Evolutionary conservation across 2,329 filamentous ascomycete genomes (phyloP), one percentile per base, ranked within the genome.

Genomic region (Bipolaris gigantea): DNA sequence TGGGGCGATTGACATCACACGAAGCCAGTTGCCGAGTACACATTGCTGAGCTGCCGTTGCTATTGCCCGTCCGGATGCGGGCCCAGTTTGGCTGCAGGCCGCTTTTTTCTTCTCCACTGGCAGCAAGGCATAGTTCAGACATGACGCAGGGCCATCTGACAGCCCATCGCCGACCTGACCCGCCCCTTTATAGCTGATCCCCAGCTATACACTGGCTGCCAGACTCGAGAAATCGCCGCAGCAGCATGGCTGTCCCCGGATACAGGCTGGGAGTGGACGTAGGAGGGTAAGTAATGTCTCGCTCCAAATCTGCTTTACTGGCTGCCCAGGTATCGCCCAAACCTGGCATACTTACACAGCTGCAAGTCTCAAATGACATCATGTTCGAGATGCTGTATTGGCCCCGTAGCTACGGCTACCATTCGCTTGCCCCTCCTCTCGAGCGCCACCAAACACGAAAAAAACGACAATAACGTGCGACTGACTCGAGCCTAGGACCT

Each of bases 401-500:
- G 19, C 19, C 36, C 18, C 10, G 21, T n/a, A 34, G 30, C 45
- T 45, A 35, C 45, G 19, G 23, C 18, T 35, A 36, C 19, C 15
- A 25, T 40, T 19, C 38, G 21, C 21, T 40, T 40, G 38, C 15
- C 38, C 11, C 38, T 25, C 21, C 16, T 18, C 25, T 38, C 40
- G 16, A 23, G 9, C 33, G 39, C n/a, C 36, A 30, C 40, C 42
- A 25, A 18, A 33, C 36, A 21, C 32, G 33, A 11, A 25, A 25
- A 25, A 13, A 43, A 42, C 10, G 3, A n/a, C 23, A 25, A 35
- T 23, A 19, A 16, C 21, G 40, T 41, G 35, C 36, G 21, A 42
- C 62, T 67, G 44, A 66, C 53, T 44, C 10, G 8, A 16, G n/a
- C 16, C 10, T 38, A 72, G 78, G 44, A 80, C 78, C 18, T 80